These are phyloP conservation scores for Mortierella sp. DNA, from an alignment of 371 early-diverging fungal species.

Conservation along the genomic window DNA sequence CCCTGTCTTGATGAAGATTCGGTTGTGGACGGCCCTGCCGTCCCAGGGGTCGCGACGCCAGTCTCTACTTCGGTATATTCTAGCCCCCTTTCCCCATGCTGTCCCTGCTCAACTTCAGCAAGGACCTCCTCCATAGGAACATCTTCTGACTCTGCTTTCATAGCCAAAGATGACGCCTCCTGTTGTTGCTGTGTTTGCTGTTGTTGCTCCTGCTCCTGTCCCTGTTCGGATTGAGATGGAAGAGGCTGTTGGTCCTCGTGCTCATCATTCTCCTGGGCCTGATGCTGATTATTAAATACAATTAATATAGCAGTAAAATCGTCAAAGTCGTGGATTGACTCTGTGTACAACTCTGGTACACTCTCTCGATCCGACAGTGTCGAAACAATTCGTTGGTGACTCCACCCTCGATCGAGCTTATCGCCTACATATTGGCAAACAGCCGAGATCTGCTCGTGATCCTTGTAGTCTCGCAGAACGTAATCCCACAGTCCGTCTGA, in stretches of 20 bases:
- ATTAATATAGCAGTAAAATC: conserved; percentile 56
- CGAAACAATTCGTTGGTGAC: conserved; percentile 39
- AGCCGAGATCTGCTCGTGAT: conserved; percentile 45
- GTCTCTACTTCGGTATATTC: too few species aligned
- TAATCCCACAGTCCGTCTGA: conserved; percentile 56
- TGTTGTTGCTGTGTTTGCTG: background rate
- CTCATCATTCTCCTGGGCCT: background rate
- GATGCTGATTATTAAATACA: conserved; percentile 19
- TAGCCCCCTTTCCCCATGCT: too few species aligned
- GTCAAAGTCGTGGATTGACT: conserved; percentile 52
- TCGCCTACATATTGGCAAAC: conserved; percentile 47
- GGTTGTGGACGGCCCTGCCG: too few species aligned
- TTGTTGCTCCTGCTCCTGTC: conserved; percentile 1
- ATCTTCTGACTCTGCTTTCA: background rate
- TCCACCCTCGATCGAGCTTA: conserved; percentile 54
- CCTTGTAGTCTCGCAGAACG: conserved; percentile 35
- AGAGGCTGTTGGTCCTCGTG: background rate
- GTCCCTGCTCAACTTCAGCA: too few species aligned
- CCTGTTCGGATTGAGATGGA: background rate
- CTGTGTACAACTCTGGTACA: conserved; percentile 34
- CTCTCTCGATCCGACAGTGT: conserved; percentile 49
- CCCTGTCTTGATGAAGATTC: too few species aligned
- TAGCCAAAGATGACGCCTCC: background rate
- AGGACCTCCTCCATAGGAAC: too few species aligned
- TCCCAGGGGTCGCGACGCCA: too few species aligned